A percentile compares a stretch with the other conserved stretches of the same genome.
Evolutionary conservation across 2,329 filamentous ascomycete species (phyloP).

Genomic region (Colletotrichum paranaense): DNA sequence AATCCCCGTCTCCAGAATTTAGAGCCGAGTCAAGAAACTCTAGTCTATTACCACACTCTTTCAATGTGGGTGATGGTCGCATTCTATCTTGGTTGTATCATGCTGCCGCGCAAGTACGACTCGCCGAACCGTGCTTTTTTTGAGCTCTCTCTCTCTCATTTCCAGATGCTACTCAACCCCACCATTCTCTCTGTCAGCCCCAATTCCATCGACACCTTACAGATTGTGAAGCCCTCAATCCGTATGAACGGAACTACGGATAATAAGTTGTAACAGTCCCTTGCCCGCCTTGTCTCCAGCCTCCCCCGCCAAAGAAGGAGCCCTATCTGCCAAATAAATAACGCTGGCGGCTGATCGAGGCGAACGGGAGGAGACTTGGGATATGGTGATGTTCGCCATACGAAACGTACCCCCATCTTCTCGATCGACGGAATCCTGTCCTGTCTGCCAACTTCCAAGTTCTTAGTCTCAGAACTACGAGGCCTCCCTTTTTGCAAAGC

Average conservation of each 20-base stretch:
- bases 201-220: not conserved
- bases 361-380: not conserved
- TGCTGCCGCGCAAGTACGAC: not conserved
- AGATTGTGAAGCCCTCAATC: not conserved
- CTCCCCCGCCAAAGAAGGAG: not conserved
- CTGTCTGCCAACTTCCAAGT: not conserved
- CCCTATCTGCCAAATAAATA: not conserved
- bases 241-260: not conserved
- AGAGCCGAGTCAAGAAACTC: conserved; percentile 1
- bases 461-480: not conserved
- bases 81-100: not conserved
- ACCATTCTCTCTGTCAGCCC: not conserved
- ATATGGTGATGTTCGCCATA: not conserved
- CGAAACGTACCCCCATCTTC: not conserved
- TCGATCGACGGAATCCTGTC: not conserved
- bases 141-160: not conserved
- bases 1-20: conserved; percentile 3
- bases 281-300: not conserved
- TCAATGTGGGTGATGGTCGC: not conserved
- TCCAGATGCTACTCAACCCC: not conserved
- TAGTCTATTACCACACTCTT: not conserved
- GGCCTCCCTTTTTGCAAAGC: not conserved
- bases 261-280: not conserved
- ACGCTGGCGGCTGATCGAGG: not conserved
- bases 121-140: not conserved